phyloP scores from a whole-genome alignment of 495 filamentous ascomycete genomes.

The Aspergillus sclerotiicarbonarius region DNA sequence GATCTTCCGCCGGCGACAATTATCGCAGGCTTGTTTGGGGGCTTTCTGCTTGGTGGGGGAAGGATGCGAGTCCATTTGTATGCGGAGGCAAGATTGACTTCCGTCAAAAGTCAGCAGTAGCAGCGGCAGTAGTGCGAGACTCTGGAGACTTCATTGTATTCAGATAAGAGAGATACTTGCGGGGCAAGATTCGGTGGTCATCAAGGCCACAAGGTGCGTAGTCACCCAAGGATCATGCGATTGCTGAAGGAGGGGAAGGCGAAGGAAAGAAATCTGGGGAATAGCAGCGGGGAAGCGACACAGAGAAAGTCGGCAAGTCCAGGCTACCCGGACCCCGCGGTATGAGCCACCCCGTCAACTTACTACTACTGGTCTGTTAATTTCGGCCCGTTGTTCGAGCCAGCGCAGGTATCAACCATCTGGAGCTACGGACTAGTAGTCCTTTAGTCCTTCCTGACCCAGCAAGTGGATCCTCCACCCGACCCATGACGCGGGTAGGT shows the following conservation, averaged over 20 bases:
- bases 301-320: slow-evolving; percentile 8
- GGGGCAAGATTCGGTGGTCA: background rate
- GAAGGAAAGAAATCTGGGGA: slow-evolving; percentile 21
- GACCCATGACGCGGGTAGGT: background rate
- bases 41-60: slow-evolving; percentile 23
- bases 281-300: slow-evolving; percentile 12
- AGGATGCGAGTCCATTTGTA: slow-evolving; percentile 23
- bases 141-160: background rate
- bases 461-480: background rate
- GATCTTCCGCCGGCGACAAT: slow-evolving; percentile 46
- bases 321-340: slow-evolving; percentile 5
- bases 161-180: background rate
- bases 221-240: background rate
- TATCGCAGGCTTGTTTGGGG: slow-evolving; percentile 45
- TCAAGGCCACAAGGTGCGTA: background rate
- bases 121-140: background rate
- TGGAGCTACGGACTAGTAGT: background rate
- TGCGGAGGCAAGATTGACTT: background rate
- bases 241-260: background rate
- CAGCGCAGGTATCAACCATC: background rate
- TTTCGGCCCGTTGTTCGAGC: background rate
- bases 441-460: background rate
- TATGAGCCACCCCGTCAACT: background rate
- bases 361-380: background rate
- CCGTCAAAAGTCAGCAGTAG: background rate